Percentiles rank a stretch among this genome's conserved stretches.
These are phyloP conservation scores for Primulina eburnea DNA, from an alignment of 257 asterid species.

Conservation along the genomic window DNA sequence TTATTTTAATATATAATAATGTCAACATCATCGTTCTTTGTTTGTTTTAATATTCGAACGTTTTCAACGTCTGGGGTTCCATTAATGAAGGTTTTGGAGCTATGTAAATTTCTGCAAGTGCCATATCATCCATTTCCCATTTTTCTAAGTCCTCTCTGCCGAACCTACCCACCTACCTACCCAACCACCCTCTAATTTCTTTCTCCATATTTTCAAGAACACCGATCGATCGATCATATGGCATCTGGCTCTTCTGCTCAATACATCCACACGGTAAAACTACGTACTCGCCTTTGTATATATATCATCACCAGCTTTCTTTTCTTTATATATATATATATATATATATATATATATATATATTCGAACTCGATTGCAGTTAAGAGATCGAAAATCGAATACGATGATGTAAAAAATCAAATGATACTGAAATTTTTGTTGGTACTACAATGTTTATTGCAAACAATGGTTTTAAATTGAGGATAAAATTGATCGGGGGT, in stretches of 20 bases:
- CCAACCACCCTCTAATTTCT: background rate
- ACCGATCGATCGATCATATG: slow-evolving; percentile 29
- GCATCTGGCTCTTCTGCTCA: slow-evolving; percentile 66
- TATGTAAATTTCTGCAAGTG: background rate
- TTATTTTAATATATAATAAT: no score
- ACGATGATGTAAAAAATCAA: no score
- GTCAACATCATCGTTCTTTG: background rate
- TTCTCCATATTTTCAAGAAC: no score
- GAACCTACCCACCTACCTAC: background rate
- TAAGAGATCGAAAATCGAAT: no score
- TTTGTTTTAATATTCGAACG: background rate
- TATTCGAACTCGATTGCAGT: background rate
- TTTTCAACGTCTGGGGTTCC: background rate
- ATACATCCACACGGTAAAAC: slow-evolving; percentile 66
- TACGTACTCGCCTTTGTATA: background rate
- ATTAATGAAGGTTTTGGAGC: background rate
- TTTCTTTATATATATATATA: background rate
- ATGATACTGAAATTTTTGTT: no score
- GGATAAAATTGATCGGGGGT: background rate
- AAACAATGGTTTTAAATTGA: no score
- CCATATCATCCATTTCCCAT: background rate
- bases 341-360: background rate
- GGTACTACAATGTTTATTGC: no score
- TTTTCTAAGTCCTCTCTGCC: background rate
- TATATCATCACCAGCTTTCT: no score